Evolutionary conservation across 1,284 basidiomycete genomes (phyloP), one percentile per base, ranked within the genome.

Genomic region (Cryptococcus depauperatus): DNA sequence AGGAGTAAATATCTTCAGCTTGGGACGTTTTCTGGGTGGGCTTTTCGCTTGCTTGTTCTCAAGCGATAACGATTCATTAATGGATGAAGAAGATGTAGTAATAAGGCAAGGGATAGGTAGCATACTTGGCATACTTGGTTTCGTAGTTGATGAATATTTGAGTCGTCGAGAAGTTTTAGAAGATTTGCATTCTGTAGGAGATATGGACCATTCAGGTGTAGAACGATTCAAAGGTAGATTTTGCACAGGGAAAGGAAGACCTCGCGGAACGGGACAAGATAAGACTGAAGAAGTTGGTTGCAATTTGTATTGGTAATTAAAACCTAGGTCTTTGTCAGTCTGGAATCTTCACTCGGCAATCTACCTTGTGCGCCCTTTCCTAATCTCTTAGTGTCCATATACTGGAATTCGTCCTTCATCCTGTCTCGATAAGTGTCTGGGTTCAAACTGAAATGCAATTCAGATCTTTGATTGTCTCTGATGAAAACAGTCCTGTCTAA

Each of bases 1-100:
- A 19, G 39, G 39, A 10, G 39, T 41, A 28, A 41, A 41, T 9
- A 41, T 14, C 26, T 25, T 41, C n/a, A 41, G 25, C 21, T 30
- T 41, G n/a, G 26, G n/a, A 25, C 21, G 26, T 41, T 41, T 29
- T 16, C 39, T 18, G 9, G 39, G 39, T 5, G 39, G 27, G 26
- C 39, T 41, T 9, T 25, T 9, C 8, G 39, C 4, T 18, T 26
- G 35, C 21, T 22, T 19, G 21, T 9, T 9, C 14, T 21, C 10
- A 37, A 18, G 21, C 19, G 18, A 18, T 37, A 13, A 22, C 8
- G 9, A 37, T 11, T 14, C 18, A 14, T 37, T 37, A 1, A 19
- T 3, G 35, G 18, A 11, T 2, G 35, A 21, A 19, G 39, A 28
- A 41, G 11, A 18, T 27, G 27, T 28, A 10, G 5, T 18, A 18